Evolutionary conservation across 768 basidiomycete genomes (phyloP).

Genomic region (Lactarius sp.): DNA sequence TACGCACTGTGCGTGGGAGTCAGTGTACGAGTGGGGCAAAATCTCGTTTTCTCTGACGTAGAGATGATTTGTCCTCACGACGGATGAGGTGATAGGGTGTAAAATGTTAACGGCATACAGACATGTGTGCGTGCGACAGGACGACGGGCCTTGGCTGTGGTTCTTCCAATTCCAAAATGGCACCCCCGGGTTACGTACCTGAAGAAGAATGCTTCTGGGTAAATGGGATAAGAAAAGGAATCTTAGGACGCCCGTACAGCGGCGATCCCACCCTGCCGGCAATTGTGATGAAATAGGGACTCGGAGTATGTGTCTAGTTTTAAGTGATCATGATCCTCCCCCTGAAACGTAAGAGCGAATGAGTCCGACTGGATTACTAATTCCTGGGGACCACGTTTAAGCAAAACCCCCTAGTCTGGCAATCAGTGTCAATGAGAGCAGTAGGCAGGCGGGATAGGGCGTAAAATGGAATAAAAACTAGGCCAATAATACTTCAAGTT

Average conservation of each 20-base stretch:
- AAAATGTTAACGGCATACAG: background rate
- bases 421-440: background rate
- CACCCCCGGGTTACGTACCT: background rate
- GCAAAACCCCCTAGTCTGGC: background rate
- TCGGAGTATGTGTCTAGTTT: background rate
- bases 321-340: background rate
- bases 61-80: background rate
- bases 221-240: background rate
- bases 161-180: background rate
- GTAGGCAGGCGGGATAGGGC: background rate
- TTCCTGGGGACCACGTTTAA: background rate
- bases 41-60: background rate
- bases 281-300: background rate
- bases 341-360: constrained; percentile 5
- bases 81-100: background rate
- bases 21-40: background rate
- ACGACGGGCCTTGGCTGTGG: background rate
- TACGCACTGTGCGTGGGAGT: background rate
- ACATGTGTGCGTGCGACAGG: background rate
- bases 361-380: background rate
- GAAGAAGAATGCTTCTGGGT: background rate
- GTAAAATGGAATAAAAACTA: background rate
- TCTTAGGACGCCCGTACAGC: background rate
- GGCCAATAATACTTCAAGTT: background rate
- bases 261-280: background rate